Evolutionary conservation across 2,329 filamentous ascomycete species (phyloP), one percentile per base, ranked within the genome.

Genomic region (Talaromyces islandicus): DNA sequence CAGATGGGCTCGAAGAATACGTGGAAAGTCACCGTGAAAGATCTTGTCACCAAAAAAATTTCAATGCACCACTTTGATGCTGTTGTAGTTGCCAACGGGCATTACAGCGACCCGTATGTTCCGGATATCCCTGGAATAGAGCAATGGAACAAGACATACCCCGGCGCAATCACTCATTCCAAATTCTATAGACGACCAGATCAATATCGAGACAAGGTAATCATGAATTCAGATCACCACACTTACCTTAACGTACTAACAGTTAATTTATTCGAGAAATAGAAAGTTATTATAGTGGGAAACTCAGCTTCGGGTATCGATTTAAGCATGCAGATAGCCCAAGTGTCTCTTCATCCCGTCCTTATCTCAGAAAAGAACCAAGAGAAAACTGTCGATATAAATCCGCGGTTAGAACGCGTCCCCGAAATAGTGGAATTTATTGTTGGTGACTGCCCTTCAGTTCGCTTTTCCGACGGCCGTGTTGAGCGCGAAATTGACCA

Each of bases 241-340:
- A n/a, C n/a, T n/a, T n/a, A n/a, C n/a, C n/a, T n/a, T n/a, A 6
- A 48, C 86, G 59, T 97, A 92, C 70, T 87, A 92, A 48, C 81
- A 75, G 0, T 90, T 0, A 81, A 84, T 24, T 68, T 77, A 0
- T 96, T 88, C 67, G 70, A 71, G 0, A 80, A 78, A 57, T 88
- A 89, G 72, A 95, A 90, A 72, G 89, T 94, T 12, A 74, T 97
- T 5, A 82, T 97, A 0, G 86, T 97, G 0, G 93, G 93, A 11
- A 94, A 91, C 68, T 88, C 88, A 0, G 89, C 92, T 0, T 96
- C 91, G 0, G 93, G 91, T 0, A 77, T 91, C 17, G 93, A 97
- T 69, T 91, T 97, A 66, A 88, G 88, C n/a, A 77, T 81, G 1
- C 93, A 97, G 71, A 88, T 97, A 66, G 83, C 81, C 55, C 70